These are phyloP conservation scores for Alternaria ethzedia DNA, from an alignment of 2,329 filamentous ascomycete species.

Conservation along the genomic window DNA sequence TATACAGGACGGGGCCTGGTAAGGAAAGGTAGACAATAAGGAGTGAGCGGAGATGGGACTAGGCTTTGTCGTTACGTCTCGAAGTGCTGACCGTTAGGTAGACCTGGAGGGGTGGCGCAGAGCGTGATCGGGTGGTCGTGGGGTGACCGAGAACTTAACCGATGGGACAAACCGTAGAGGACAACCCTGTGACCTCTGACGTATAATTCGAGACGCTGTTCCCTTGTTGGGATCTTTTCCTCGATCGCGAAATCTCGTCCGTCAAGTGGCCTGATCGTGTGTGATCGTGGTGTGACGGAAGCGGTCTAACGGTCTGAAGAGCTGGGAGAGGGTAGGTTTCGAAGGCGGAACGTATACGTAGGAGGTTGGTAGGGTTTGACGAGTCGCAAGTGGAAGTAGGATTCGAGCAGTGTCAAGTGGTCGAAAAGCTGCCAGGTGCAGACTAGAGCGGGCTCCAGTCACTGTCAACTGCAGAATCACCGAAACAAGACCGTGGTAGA, in stretches of 20 bases:
- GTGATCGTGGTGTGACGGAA: slow-evolving; percentile 21
- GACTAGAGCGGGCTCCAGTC: slow-evolving; percentile 48
- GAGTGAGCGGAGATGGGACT: slow-evolving; percentile 42
- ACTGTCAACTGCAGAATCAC: slow-evolving; percentile 54
- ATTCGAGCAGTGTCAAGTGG: slow-evolving; percentile 42
- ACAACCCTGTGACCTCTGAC: slow-evolving; percentile 43
- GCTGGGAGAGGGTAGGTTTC: slow-evolving; percentile 20
- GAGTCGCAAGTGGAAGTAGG: slow-evolving; percentile 36
- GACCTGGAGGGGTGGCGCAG: slow-evolving; percentile 42
- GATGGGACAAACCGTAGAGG: slow-evolving; percentile 49
- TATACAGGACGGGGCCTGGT: slow-evolving; percentile 26
- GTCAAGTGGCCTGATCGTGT: slow-evolving; percentile 18
- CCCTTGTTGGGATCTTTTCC: slow-evolving; percentile 30
- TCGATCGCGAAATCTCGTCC: slow-evolving; percentile 20
- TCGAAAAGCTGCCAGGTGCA: slow-evolving; percentile 44
- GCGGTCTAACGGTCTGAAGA: slow-evolving; percentile 14
- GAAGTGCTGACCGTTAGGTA: slow-evolving; percentile 46
- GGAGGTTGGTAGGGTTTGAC: slow-evolving; percentile 36
- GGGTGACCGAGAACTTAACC: slow-evolving; percentile 49
- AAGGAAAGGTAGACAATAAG: slow-evolving; percentile 34
- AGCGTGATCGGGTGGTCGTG: slow-evolving; percentile 47
- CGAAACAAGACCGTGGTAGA: slow-evolving; percentile 47
- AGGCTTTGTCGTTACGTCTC: slow-evolving; percentile 43
- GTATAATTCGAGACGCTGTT: slow-evolving; percentile 39
- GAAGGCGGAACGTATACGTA: slow-evolving; percentile 23